Evolutionary conservation across 2,329 filamentous ascomycete genomes (phyloP), one percentile per base, ranked within the genome.

Genomic region (Rhinocladiella mackenziei): DNA sequence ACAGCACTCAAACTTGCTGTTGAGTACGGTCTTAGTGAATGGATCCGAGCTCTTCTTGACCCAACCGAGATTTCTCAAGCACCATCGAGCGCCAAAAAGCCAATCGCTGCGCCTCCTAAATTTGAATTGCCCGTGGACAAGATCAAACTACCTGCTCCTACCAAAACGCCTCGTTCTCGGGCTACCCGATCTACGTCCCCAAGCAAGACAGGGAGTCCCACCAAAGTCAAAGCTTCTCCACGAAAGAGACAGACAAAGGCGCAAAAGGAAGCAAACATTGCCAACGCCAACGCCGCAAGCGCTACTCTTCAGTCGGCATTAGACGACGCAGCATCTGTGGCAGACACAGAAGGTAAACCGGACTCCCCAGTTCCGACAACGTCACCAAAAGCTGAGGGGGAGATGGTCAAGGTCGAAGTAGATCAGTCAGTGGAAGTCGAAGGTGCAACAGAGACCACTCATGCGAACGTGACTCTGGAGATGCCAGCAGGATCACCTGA

Each of bases 11-110:
- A 78, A 45, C 76, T 98, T 9, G 86, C 91, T 39, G 81, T 86
- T 33, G 89, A 97, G 66, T 98, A 97, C 65, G 76, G 79, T 44
- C 89, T 97, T 65, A 68, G 76, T 36, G 75, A 84, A 32, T 98
- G 92, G 92, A 87, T 98, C 56, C 80, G 80, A 44, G 92, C 92
- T n/a, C 76, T 98, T 13, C 77, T 98, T 37, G 91, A 97, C 62
- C 81, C 88, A n/a, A 73, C 83, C 52, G 83, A 89, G 19, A 94
- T 97, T 49, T 72, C 72, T 34, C 77, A 78, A 60, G 76, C 74
- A 40, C 72, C 77, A 18, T 79, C 80, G 54, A 83, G 83, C 54
- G 77, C 86, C 43, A 76, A 81, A 53, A 89, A 87, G 69, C 78
- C 75, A 50, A 95, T 96, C 55, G 69, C 77, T 11, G 81, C 87